These are phyloP conservation scores for Phialocephala subalpina DNA, from an alignment of 2,329 filamentous ascomycete genomes.

Conservation along the genomic window DNA sequence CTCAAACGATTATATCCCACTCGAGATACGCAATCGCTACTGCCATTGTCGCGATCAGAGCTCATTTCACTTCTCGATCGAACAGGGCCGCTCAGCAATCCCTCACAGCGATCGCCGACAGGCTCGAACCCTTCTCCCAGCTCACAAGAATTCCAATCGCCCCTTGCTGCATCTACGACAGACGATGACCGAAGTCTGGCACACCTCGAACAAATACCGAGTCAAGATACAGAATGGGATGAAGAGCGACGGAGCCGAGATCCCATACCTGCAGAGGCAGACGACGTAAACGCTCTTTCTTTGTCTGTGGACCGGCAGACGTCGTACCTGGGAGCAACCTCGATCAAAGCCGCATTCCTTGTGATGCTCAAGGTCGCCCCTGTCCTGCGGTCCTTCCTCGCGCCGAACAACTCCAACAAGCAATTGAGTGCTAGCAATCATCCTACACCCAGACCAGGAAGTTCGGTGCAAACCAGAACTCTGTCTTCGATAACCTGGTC, in stretches of 20 bases:
- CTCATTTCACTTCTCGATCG: constrained; percentile 64
- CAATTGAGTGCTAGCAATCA: constrained; percentile 37
- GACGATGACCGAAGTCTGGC: constrained; percentile 54
- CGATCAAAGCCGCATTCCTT: constrained; percentile 76
- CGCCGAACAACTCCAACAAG: constrained; percentile 39
- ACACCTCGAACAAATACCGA: constrained; percentile 73
- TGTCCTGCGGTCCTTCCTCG: constrained; percentile 54
- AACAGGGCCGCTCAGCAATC: constrained; percentile 38
- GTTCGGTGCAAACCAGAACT: constrained; percentile 43
- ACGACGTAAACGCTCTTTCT: constrained; percentile 76
- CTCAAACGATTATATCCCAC: constrained; percentile 69
- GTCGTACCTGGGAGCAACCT: constrained; percentile 77
- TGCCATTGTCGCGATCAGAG: constrained; percentile 64
- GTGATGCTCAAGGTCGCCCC: constrained; percentile 67
- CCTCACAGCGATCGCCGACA: constrained; percentile 57
- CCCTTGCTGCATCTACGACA: constrained; percentile 54
- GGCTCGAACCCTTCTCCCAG: constrained; percentile 60
- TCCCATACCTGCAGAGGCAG: constrained; percentile 68
- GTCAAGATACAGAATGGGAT: constrained; percentile 70
- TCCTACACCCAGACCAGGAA: constrained; percentile 43
- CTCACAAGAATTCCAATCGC: constrained; percentile 57
- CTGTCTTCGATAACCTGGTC: constrained; percentile 58
- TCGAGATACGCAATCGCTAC: constrained; percentile 59
- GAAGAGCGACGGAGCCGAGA: constrained; percentile 65
- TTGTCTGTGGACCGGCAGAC: constrained; percentile 63